Base-by-base conservation (phyloP, 768 basidiomycete species). In the Scleroderma citrinum region DNA sequence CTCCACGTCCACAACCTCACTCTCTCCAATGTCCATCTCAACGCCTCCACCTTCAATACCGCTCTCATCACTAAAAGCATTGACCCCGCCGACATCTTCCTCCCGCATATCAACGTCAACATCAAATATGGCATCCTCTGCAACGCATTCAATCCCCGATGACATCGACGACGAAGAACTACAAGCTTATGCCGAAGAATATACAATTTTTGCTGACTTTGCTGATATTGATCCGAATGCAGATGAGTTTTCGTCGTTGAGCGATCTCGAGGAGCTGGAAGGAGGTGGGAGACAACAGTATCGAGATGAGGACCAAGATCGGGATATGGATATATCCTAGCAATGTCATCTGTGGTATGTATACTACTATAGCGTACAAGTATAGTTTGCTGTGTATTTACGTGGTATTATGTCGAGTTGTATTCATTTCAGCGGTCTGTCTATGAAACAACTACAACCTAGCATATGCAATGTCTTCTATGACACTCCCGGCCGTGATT, bases 121-220 rank as follows among this genome's bases (percentile, higher is more conserved):
- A 14, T 35, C 34, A 5, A n/a, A 35, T 14, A 13, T 35, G 37
- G 17, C 7, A 37, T 44, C 26, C 8, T 29, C 19, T 42, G 40
- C 26, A 45, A 36, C 49, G 10, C 55, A 66, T 41, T 64, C 62
- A 21, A 68, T 62, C 0, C 77, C 76, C 0, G 72, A 69, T 1
- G 80, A 81, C 35, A 58, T 76, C 8, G 76, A 79, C 7, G 76
- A 79, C 6, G 80, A 76, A 51, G 82, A 83, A 53, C 65, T 83
- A 1, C 69, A 74, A 35, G 80, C 74, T 17, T 80, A 83, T 54
- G 83, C 81, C 0, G 77, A 81, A 43, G 79, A 81, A 59, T 68
- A 69, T 39, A 64, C 70, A 2, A 68, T 70, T 0, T 29, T 74
- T 1, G 72, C 67, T 2, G 77, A 76, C 17, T 76, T 80, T 50